Base-by-base conservation (phyloP, 2,329 filamentous ascomycete genomes). In the Trichoderma harzianum region DNA sequence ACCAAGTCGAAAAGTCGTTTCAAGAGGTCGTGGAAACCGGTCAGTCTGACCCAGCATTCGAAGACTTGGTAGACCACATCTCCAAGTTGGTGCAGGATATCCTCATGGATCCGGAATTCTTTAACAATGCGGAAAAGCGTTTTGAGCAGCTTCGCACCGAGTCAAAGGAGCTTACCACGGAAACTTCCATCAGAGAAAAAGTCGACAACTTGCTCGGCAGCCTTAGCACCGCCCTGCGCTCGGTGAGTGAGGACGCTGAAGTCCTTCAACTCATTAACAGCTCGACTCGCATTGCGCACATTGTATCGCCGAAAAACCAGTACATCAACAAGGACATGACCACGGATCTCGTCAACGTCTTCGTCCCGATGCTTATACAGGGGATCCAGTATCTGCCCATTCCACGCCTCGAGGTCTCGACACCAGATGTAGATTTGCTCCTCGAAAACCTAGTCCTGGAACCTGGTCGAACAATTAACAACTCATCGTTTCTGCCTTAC, bases 391-490 rank as follows among this genome's bases (percentile, higher is more conserved):
- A 94, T 81, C 84, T 98, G 5, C 95, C 95, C 0, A 96, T 98
- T 67, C 95, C 95, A 0, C 91, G 95, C 5, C 82, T 98, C n/a
- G 95, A 98, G 80, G 85, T 98, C 6, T 92, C 93, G 0, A 92
- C 91, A 4, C 95, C 94, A 0, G 90, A 93, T 39, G 86, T 97
- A 69, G 95, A 98, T 76, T 87, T 98, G 6, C 84, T 98, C 1
- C 84, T 98, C 3, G 95, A 98, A 78, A 98, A 97, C 74, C 85
- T 98, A 36, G 92, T 98, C 72, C 86, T 98, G 36, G 93, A 98
- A 78, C 95, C 95, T 0, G 95, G 95, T 7, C 86, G 86, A 71
- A 97, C 94, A 0, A 86, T 97, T 76, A 95, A 97, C 79, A 85
- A 91, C 73, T 93, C 92, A 3, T 97, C 95, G 0, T 98, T 98